Conservation (phyloP, 202 grass and related monocot genomes). For the Zoysia matrella region DNA sequence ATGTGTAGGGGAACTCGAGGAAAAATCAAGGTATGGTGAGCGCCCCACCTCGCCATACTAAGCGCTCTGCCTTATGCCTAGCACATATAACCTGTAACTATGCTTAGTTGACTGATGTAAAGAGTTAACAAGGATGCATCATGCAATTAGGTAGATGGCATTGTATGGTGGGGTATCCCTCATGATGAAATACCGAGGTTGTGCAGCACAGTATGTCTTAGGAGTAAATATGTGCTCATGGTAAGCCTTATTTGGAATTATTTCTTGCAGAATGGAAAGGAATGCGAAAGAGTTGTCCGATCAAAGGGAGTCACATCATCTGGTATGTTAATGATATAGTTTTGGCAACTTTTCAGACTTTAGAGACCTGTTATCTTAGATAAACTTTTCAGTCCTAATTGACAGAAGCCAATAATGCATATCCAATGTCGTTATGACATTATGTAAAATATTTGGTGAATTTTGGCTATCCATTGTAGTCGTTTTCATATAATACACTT, state of each 20-base stretch:
- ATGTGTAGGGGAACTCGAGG: too few species aligned
- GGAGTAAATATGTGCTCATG: neutral
- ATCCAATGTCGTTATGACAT: neutral
- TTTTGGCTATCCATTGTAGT: slow-evolving; percentile 25
- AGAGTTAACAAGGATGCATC: neutral
- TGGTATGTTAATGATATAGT: slow-evolving; percentile 53
- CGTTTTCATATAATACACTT: slow-evolving; percentile 13
- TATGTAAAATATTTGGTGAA: slow-evolving; percentile 17
- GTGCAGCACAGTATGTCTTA: slow-evolving; percentile 8
- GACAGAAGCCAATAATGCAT: neutral
- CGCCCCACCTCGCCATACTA: too few species aligned
- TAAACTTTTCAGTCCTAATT: slow-evolving; percentile 6
- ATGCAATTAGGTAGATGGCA: neutral
- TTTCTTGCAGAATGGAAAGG: slow-evolving; percentile 55
- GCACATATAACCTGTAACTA: neutral
- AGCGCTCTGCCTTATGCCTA: too few species aligned
- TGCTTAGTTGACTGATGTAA: neutral
- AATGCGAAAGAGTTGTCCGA: slow-evolving; percentile 38
- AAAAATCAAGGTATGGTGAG: too few species aligned
- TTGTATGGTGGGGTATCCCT: neutral
- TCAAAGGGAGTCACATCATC: slow-evolving; percentile 62
- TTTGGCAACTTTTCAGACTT: slow-evolving; percentile 7
- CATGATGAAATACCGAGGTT: slow-evolving; percentile 13
- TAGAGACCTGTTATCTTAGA: neutral
- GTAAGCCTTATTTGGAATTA: slow-evolving; percentile 17